Percentiles rank a stretch among this genome's conserved stretches.
Evolutionary conservation across 2,329 filamentous ascomycete species (phyloP).

Genomic region (Colletotrichum cuscutae): DNA sequence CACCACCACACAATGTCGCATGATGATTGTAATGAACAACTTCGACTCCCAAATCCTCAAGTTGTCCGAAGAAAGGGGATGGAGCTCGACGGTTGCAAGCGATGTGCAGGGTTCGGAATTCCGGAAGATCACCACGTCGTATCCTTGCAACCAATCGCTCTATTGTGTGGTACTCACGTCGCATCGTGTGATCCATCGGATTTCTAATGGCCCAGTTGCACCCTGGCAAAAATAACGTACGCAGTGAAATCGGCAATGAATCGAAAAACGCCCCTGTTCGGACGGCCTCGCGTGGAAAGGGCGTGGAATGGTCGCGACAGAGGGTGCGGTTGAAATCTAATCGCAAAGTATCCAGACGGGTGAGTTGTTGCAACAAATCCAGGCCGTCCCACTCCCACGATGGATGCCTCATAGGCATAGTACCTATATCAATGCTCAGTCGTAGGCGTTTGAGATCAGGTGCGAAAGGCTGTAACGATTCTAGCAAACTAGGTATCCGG

Average conservation of each 20-base stretch:
- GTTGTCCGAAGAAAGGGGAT: neutral
- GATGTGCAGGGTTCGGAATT: neutral
- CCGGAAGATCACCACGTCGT: neutral
- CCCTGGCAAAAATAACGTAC: neutral
- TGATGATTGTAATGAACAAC: neutral
- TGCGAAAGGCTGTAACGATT: neutral
- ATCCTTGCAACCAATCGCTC: neutral
- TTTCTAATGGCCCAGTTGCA: neutral
- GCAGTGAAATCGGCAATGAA: neutral
- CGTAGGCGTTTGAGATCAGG: neutral
- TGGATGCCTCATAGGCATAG: neutral
- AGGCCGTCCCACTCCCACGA: neutral
- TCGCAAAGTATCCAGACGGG: neutral
- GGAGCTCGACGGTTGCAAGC: neutral
- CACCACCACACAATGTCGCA: neutral
- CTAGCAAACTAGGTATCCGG: neutral
- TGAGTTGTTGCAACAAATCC: neutral
- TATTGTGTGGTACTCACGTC: neutral
- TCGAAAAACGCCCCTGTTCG: neutral
- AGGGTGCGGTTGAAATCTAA: neutral
- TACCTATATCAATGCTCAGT: neutral
- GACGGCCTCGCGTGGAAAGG: neutral
- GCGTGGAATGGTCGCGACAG: too few species aligned
- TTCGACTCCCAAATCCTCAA: neutral
- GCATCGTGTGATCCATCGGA: neutral